Base-by-base conservation (phyloP, 2,329 filamentous ascomycete genomes). In the Colletotrichum karsti region DNA sequence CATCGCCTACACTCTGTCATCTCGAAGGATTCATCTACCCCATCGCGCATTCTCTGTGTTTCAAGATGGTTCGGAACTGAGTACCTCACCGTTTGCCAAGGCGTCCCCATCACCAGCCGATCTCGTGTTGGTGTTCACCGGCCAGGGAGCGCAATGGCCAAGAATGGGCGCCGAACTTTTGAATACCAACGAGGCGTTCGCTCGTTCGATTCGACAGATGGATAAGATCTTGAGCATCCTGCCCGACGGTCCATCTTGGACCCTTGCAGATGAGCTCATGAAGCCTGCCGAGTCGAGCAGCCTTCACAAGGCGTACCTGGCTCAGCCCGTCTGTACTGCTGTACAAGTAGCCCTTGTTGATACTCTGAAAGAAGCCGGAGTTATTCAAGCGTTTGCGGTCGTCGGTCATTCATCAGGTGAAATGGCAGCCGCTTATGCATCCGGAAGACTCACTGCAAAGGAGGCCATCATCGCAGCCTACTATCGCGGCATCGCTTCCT, bases 351-450 rank as follows among this genome's bases (percentile, higher is more conserved):
- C 73, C 0, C 69, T 87, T 1, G 75, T 84, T 0, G 76, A 84
- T 15, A 69, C 80, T 0, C 75, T 85, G 2, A 22, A 28, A 2
- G 55, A 48, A 0, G 63, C 69, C 1, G 74, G 73, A 46, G 75
- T 77, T 0, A 63, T 85, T 15, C 54, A 44, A 2, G 76, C 80
- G 0, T 18, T 69, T 7, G 76, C 74, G 0, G 78, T 81, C 0
- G 75, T 83, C 5, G 83, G 83, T 0, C 83, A 85, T 63, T 83
- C 80, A 0, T 76, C 73, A 4, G 83, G 83, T 1, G 83, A 85
- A 69, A 82, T 85, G 24, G 82, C 78, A 0, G 83, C 82, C 2
- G 81, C 82, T 0, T 84, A 84, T 53, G 80, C 81, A 1, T 73
- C 77, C 1, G 79, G 81, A 2, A 63, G 70, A 3, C 63, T 85